These are phyloP conservation scores for Telopea speciosissima DNA, from an alignment of 177 flowering plant genomes.

Conservation along the genomic window DNA sequence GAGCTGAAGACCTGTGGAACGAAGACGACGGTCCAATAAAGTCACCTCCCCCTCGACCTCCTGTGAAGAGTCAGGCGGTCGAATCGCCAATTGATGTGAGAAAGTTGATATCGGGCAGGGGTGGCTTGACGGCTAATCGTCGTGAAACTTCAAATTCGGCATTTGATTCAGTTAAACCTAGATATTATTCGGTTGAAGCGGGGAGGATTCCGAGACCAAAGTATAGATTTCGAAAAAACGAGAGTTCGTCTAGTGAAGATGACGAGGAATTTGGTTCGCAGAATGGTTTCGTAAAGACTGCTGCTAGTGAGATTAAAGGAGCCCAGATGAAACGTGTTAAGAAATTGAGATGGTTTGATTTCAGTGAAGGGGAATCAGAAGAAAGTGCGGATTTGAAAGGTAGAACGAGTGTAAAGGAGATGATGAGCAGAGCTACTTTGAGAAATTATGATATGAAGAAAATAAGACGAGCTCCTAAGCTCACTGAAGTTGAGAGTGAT, in stretches of 20 bases:
- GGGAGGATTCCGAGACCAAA: slow-evolving; percentile 14
- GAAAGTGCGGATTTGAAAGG: slow-evolving; percentile 14
- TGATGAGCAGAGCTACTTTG: slow-evolving; percentile 59
- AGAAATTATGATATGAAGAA: slow-evolving; percentile 64
- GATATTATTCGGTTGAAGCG: slow-evolving; percentile 38
- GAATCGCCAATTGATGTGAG: slow-evolving; percentile 30
- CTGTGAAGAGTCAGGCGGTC: not conserved
- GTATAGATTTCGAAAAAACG: slow-evolving; percentile 25
- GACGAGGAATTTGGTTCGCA: slow-evolving; percentile 25
- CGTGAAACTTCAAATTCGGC: slow-evolving; percentile 1
- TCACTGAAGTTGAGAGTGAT: slow-evolving; percentile 34
- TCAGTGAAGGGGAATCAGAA: slow-evolving; percentile 15
- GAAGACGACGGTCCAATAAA: slow-evolving; percentile 67
- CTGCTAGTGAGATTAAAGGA: not conserved
- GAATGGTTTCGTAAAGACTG: slow-evolving; percentile 13
- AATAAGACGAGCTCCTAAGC: slow-evolving; percentile 35
- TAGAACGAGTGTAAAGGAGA: slow-evolving; percentile 25
- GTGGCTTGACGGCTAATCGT: slow-evolving; percentile 9
- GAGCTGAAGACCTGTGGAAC: slow-evolving; percentile 94
- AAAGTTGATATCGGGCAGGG: slow-evolving; percentile 19
- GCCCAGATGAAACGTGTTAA: not conserved
- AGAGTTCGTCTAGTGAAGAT: slow-evolving; percentile 41
- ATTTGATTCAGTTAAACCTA: slow-evolving; percentile 7
- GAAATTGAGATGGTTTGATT: slow-evolving; percentile 20
- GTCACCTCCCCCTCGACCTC: slow-evolving; percentile 14